Conservation (phyloP, 2,329 filamentous ascomycete genomes). For the Grosmannia huntii region DNA sequence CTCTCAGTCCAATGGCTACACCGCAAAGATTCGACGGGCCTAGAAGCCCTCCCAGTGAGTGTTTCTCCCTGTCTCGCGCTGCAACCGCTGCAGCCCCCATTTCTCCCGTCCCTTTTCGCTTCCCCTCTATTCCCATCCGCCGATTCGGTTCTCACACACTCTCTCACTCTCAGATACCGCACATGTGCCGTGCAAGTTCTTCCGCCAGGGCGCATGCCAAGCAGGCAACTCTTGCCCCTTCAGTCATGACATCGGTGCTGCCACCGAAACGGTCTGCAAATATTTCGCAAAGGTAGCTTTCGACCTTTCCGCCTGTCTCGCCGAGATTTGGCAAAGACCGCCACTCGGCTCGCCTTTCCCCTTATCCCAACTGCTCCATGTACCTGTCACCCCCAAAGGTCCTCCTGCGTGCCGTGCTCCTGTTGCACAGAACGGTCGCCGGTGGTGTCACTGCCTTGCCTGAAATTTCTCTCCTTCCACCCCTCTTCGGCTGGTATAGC, state of each 20-base stretch:
- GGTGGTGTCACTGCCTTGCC: not conserved
- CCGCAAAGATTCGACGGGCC: conserved; percentile 45
- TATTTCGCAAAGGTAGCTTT: conserved; percentile 86
- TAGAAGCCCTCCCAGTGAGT: conserved; percentile 50
- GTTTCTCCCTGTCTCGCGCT: no score
- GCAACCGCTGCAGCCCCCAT: not conserved
- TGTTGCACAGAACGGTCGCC: not conserved
- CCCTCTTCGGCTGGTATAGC: not conserved
- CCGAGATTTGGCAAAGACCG: not conserved
- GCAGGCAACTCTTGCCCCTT: conserved; percentile 94
- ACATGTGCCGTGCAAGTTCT: conserved; percentile 99
- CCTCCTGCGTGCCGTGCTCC: not conserved
- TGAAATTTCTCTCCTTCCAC: not conserved
- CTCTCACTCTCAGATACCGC: conserved; percentile 56
- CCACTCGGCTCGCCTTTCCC: not conserved
- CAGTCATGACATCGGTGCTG: conserved; percentile 77
- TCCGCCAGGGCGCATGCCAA: conserved; percentile 88
- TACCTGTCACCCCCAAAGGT: not conserved
- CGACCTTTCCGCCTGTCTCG: not conserved
- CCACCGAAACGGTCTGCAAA: conserved; percentile 87
- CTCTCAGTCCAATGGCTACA: conserved; percentile 24
- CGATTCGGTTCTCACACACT: not conserved
- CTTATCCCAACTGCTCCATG: not conserved
- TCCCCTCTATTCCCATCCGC: not conserved
- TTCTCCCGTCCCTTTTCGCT: not conserved